Conservation (phyloP, 257 asterid species). For the Ilex aquifolium region DNA sequence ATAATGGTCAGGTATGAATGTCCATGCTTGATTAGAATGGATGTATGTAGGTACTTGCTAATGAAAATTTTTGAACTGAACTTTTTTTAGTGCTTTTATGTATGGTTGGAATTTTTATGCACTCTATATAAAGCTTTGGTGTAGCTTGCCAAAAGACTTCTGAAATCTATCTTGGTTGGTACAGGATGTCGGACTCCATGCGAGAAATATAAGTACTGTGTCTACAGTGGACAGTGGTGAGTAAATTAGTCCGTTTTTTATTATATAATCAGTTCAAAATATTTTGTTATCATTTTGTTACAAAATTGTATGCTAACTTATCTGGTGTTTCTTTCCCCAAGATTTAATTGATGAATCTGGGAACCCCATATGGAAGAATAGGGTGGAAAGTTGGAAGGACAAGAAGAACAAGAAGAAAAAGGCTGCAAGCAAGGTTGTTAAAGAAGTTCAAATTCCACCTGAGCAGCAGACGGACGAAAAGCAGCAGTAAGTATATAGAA, state of each 20-base stretch:
- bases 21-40: not conserved
- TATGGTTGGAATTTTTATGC: too few relatives aligned
- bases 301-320: conserved; percentile 10
- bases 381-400: conserved; percentile 98
- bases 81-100: too few relatives aligned
- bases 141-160: too few relatives aligned
- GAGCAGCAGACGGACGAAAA: conserved; percentile 82
- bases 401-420: conserved; percentile 76
- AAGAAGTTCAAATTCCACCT: conserved; percentile 50
- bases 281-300: not conserved
- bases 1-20: conserved; percentile 35
- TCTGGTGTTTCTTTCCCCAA: conserved; percentile 17
- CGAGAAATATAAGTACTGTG: conserved; percentile 79
- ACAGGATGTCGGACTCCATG: conserved; percentile 86
- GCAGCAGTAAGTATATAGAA: conserved; percentile 45
- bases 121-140: too few relatives aligned
- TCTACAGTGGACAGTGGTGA: conserved; percentile 93
- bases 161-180: not conserved
- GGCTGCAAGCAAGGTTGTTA: conserved; percentile 35
- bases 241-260: conserved; percentile 12
- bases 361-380: conserved; percentile 95
- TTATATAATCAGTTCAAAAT: not conserved
- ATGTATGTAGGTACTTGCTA: not conserved
- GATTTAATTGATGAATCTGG: conserved; percentile 75
- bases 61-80: too few relatives aligned